These are phyloP conservation scores for Kalmusia sp. DNA, from an alignment of 2,329 filamentous ascomycete genomes.

Conservation along the genomic window DNA sequence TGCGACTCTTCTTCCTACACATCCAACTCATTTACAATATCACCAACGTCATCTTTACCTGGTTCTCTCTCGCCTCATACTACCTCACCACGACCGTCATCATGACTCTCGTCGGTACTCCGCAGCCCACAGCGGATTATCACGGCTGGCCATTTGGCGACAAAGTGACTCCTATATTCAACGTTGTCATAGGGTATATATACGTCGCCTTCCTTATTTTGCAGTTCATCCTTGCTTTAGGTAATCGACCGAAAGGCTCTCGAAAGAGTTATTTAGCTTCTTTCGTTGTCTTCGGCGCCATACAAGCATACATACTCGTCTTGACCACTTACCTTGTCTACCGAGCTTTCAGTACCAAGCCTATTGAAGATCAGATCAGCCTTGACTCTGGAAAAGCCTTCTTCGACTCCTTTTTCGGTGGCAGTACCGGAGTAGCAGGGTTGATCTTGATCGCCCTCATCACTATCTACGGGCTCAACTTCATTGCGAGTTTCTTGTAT, in stretches of 20 bases:
- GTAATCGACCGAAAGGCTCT: conserved; percentile 94
- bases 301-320: conserved; percentile 89
- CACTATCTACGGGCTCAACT: conserved; percentile 96
- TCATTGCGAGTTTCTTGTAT: conserved; percentile 94
- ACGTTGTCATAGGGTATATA: conserved; percentile 86
- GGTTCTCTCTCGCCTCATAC: conserved; percentile 82
- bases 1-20: conserved; percentile 99
- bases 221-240: conserved; percentile 95
- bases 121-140: conserved; percentile 19
- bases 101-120: conserved; percentile 89
- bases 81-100: conserved; percentile 97
- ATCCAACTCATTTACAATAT: conserved; percentile 96
- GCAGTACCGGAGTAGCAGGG: conserved; percentile 72
- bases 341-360: conserved; percentile 71
- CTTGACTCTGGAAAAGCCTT: conserved; percentile 71
- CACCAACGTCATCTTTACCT: conserved; percentile 85
- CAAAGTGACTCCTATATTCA: conserved; percentile 84
- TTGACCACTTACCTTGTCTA: conserved; percentile 88
- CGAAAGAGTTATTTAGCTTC: conserved; percentile 90
- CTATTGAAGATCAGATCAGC: conserved; percentile 66
- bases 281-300: conserved; percentile 82
- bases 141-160: conserved; percentile 90
- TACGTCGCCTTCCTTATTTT: conserved; percentile 91
- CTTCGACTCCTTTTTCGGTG: conserved; percentile 77
- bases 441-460: conserved; percentile 93